Conservation (phyloP, 257 asterid genomes). For the Plantago major region DNA sequence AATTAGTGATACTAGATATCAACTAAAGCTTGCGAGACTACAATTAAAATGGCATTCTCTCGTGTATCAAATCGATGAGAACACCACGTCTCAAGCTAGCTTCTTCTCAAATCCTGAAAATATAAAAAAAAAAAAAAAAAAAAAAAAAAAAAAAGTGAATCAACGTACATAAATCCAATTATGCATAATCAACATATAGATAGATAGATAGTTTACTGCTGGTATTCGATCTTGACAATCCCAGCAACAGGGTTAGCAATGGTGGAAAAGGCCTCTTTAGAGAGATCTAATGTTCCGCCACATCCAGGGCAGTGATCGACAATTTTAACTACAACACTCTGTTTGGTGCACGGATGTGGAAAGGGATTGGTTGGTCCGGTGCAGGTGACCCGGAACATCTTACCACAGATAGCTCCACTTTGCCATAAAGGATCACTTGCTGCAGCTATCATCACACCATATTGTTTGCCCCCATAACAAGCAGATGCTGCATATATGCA, state of each 20-base stretch:
- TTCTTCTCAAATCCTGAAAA: too few relatives aligned
- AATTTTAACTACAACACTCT: conserved; percentile 35
- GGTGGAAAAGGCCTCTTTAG: conserved; percentile 33
- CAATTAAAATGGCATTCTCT: too few relatives aligned
- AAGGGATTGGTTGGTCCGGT: conserved; percentile 37
- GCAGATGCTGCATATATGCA: conserved; percentile 43
- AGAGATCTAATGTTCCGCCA: conserved; percentile 45
- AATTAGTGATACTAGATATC: too few relatives aligned
- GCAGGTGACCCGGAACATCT: conserved; percentile 34
- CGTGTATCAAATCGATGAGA: too few relatives aligned
- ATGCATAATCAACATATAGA: too few relatives aligned
- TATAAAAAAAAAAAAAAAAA: too few relatives aligned
- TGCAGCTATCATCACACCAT: conserved; percentile 37
- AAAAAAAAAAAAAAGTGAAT: too few relatives aligned
- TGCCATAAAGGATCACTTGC: conserved; percentile 40
- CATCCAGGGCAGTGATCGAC: conserved; percentile 53
- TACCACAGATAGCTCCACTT: conserved; percentile 39
- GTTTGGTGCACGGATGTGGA: conserved; percentile 46
- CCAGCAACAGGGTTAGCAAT: conserved; percentile 38
- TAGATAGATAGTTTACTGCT: conserved; percentile 19
- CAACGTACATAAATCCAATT: too few relatives aligned
- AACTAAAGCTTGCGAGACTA: too few relatives aligned
- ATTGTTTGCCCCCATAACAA: conserved; percentile 29
- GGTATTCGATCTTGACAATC: conserved; percentile 29
- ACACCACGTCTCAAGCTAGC: too few relatives aligned